phyloP scores from a whole-genome alignment of 345 rosid genomes.

The Luvunga scandens region DNA sequence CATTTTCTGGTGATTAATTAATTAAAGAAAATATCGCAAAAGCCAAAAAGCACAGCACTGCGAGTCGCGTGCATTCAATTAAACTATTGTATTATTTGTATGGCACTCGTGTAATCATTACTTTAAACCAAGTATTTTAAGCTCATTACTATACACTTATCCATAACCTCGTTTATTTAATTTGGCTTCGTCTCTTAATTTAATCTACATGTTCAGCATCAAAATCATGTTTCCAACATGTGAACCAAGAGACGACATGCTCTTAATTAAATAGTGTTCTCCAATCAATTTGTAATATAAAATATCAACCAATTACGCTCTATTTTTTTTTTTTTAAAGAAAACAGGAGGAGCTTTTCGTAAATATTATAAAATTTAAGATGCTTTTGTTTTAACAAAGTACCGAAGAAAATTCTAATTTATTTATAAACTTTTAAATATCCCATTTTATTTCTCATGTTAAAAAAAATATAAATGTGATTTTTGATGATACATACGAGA shows the following conservation, averaged over 20 bases:
- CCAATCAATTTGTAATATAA: neutral
- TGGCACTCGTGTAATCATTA: slow-evolving; percentile 18
- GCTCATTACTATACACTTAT: slow-evolving; percentile 1
- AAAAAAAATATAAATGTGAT: no score
- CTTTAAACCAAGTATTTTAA: slow-evolving; percentile 4
- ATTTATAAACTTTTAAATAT: no score
- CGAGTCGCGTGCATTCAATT: neutral
- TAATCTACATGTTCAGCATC: neutral
- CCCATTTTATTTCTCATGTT: no score
- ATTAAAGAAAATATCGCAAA: neutral
- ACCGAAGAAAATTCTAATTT: no score
- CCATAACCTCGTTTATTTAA: neutral
- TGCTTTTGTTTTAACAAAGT: no score
- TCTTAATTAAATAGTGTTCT: neutral
- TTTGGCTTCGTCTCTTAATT: neutral
- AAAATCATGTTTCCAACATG: neutral
- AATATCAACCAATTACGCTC: no score
- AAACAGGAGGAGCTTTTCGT: no score
- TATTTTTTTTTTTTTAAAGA: no score
- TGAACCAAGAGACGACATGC: neutral
- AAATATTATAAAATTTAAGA: no score
- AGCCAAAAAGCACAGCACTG: neutral
- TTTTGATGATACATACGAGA: no score
- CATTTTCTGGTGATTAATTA: slow-evolving; percentile 20
- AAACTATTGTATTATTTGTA: neutral